Evolutionary conservation across 352 stramenopile genomes (phyloP).

Genomic region (Detonula confervacea): DNA sequence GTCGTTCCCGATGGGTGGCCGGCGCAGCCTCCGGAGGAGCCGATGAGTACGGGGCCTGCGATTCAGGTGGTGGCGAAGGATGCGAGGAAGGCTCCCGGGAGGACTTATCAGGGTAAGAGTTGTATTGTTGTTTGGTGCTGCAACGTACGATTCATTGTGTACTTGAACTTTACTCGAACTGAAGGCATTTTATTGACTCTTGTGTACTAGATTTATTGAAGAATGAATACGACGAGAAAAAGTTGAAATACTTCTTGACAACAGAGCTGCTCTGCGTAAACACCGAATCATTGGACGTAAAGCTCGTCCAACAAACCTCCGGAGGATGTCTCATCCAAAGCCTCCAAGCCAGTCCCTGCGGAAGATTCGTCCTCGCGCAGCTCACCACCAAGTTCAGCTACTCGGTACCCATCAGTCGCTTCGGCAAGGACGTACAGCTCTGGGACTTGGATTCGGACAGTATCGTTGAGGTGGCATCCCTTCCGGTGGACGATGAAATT

Average conservation of each 20-base stretch:
- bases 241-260: slow-evolving; percentile 48
- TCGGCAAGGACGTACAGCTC: slow-evolving; percentile 49
- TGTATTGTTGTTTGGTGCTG: not conserved
- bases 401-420: slow-evolving; percentile 42
- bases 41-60: slow-evolving; percentile 33
- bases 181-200: no score
- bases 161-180: no score
- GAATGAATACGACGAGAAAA: slow-evolving; percentile 50
- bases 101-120: slow-evolving; percentile 52
- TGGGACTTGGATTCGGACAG: slow-evolving; percentile 40
- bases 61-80: slow-evolving; percentile 46
- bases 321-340: slow-evolving; percentile 36
- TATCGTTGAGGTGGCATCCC: slow-evolving; percentile 13
- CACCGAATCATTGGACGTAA: not conserved
- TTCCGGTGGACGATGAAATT: slow-evolving; percentile 60
- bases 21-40: slow-evolving; percentile 8
- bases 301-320: slow-evolving; percentile 30
- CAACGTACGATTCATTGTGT: no score
- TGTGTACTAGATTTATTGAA: slow-evolving; percentile 48
- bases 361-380: slow-evolving; percentile 30
- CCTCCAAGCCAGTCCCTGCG: slow-evolving; percentile 35
- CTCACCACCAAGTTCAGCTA: slow-evolving; percentile 45
- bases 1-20: slow-evolving; percentile 19
- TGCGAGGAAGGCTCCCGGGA: slow-evolving; percentile 45
- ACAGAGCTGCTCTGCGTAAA: slow-evolving; percentile 44